Base-by-base conservation (phyloP, 768 basidiomycete genomes). In the Leccinellum luteum region DNA sequence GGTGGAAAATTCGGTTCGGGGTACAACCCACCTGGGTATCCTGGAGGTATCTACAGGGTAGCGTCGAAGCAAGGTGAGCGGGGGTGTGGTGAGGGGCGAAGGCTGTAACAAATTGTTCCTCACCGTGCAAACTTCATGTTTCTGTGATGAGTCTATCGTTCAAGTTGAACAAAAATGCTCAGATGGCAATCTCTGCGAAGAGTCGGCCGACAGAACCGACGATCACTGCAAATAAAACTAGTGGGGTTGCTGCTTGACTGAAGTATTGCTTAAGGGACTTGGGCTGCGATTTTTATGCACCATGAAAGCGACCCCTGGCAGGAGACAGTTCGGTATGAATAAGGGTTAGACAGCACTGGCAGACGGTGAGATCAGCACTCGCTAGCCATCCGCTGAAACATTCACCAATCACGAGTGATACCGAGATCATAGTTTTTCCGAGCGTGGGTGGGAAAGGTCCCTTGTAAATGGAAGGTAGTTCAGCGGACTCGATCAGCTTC, bases 41-140 rank as follows among this genome's bases (percentile, higher is more conserved):
- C 60, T 83, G 75, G 15, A 90, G 76, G 69, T 88, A 87, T 60
- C 87, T 89, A 59, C 10, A 10, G 35, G 51, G n/a, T 23, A n/a
- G 50, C 3, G 45, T 28, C 6, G 28, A 28, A 13, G 27, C 41
- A 38, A 0, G 27, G 21, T 27, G 3, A 27, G n/a, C 10, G n/a
- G 17, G 10, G 1, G 6, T 27, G 4, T 21, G 13, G 44, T 56
- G 19, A 56, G 14, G n/a, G 31, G 41, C 3, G 34, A 30, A 28
- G 13, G 27, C 12, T 3, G 38, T 3, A 25, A 10, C 19, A 38
- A 41, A 45, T 34, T n/a, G 15, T 6, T 12, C 67, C 78, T 63
- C 53, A 84, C 84, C 77, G 75, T 62, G 81, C 82, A 75, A 85
- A 86, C 64, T 85, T 85, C 84, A 86, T 85, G 60, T 38, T 53